Base-by-base conservation (phyloP, 2,329 filamentous ascomycete species). In the Elsinoe batatas region DNA sequence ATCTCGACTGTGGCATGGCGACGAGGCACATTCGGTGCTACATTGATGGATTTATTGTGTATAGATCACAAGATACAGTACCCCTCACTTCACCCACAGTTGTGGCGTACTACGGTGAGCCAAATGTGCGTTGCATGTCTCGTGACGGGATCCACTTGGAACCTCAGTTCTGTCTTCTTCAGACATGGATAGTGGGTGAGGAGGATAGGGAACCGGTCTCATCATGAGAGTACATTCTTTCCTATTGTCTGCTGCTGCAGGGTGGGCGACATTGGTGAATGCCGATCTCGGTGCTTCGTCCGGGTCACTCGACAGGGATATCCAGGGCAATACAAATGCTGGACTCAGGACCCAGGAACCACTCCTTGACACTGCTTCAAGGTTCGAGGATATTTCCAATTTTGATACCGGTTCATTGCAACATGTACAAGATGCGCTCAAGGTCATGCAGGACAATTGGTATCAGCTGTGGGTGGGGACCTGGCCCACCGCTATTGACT, bases 401-500 rank as follows among this genome's bases (percentile, higher is more conserved):
- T 13, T 33, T 15, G 15, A 33, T 12, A 20, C 11, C 11, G 47
- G 32, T 13, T 35, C 17, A n/a, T 26, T 51, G n/a, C 26, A 36
- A 12, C n/a, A 51, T 26, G 46, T 55, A 12, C 40, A 55, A 26
- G 38, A 78, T 49, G 85, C 88, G 5, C 76, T 96, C 59, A 76
- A 82, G 46, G 81, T 85, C 5, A 82, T 96, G 77, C 90, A 96
- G 59, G 51, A 80, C 53, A 74, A 78, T 22, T 95, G 89, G 71
- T 96, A 93, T 67, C 78, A 83, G 46, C 72, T 85, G 3, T 87
- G 87, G 77, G 74, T 85, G 35, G 90, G 87, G 10, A 89, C 82
- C 22, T 97, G 91, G 88, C 88, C 90, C 0, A 77, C 78, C 1
- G 80, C 87, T 32, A 96, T 95, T 64, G 91, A 96, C 72, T 97